Base-by-base conservation (phyloP, 1,284 basidiomycete genomes). In the Naganishia albida region DNA sequence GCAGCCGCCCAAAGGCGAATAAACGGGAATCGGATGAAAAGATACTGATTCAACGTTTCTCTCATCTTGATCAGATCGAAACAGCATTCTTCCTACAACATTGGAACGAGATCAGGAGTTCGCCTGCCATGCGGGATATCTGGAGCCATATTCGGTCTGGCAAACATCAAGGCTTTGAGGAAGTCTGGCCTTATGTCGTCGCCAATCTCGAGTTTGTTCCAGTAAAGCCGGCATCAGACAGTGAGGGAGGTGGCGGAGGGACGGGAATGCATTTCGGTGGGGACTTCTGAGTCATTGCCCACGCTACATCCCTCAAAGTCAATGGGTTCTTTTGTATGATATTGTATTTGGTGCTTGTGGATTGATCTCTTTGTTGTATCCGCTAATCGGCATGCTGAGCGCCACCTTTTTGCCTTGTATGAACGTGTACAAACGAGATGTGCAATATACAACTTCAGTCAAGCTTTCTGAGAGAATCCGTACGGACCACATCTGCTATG, bases 131-230 rank as follows among this genome's bases (percentile, higher is more conserved):
- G 90, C 85, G 85, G 70, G 85, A 84, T 67, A 88, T 93, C 34
- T 93, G 89, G 88, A 84, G 86, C 66, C 87, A 91, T 77, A 89
- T 92, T 54, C 82, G 90, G 59, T 82, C 84, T 57, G 90, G 90
- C 48, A 82, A 87, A 54, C 88, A 91, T 73, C 88, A 89, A 34
- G 90, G 90, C 1, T 92, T 92, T 72, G 79, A 80, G 57, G 78
- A 80, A 46, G 80, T 64, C 49, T 62, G 53, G 62, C 64, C 52
- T 20, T 51, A 62, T 18, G 63, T 66, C 50, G 53, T 63, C n/a
- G 51, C 62, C 38, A 56, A 59, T 38, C 55, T 60, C 40, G 52
- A 59, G 20, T 64, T 57, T 55, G 43, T 50, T n/a, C 64, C 59
- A 1, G 38, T 20, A 1, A 50, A 28, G 23, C 23, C 57, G 18